These are phyloP conservation scores for Teratosphaeria epicoccoides DNA, from an alignment of 2,329 filamentous ascomycete genomes.

Conservation along the genomic window DNA sequence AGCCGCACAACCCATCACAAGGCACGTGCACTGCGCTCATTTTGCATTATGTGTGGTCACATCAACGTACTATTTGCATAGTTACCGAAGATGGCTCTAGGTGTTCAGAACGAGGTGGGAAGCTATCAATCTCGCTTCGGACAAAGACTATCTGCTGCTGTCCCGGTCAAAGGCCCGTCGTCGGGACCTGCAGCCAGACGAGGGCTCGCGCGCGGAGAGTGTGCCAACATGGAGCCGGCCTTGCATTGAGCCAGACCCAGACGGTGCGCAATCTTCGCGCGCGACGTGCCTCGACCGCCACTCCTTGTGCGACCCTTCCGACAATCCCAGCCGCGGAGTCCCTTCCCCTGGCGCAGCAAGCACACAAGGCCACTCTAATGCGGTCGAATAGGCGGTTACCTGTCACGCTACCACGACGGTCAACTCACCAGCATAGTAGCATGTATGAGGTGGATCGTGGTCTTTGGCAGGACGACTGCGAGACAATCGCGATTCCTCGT, in stretches of 20 bases:
- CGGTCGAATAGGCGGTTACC: no score
- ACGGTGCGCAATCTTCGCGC: not conserved
- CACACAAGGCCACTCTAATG: not conserved
- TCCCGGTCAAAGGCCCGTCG: not conserved
- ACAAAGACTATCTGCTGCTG: not conserved
- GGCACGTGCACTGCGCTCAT: not conserved
- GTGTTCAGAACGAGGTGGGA: not conserved
- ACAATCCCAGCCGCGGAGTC: slow-evolving; percentile 3
- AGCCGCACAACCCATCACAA: not conserved
- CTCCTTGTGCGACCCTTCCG: not conserved
- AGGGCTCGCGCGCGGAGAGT: not conserved
- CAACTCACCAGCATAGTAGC: not conserved
- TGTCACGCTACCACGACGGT: no score
- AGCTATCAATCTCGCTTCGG: not conserved
- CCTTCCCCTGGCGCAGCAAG: slow-evolving; percentile 2
- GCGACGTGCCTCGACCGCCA: not conserved
- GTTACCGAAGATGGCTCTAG: no score
- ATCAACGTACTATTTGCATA: not conserved
- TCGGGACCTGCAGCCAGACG: not conserved
- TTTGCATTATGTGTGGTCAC: not conserved
- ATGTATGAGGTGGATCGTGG: not conserved
- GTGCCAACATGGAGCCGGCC: not conserved
- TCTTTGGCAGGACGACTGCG: not conserved
- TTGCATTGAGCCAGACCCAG: not conserved
- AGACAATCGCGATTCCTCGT: not conserved